These are phyloP conservation scores for Acacia concinna DNA, from an alignment of 331 rosid species.

Conservation along the genomic window DNA sequence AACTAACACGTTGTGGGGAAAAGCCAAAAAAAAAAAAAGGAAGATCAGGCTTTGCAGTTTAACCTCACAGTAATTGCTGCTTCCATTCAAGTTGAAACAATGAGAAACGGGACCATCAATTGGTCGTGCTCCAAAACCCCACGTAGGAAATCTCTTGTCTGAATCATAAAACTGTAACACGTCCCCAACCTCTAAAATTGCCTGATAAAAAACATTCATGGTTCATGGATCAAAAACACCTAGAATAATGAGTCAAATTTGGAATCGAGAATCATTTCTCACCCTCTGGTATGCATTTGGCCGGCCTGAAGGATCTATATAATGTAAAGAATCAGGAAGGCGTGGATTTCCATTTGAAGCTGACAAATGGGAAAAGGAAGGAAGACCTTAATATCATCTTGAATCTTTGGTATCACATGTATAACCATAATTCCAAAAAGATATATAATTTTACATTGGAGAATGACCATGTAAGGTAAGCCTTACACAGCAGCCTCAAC, in stretches of 20 bases:
- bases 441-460: background rate
- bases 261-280: constrained; percentile 48
- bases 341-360: constrained; percentile 99
- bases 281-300: constrained; percentile 95
- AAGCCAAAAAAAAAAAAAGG: constrained; percentile 28
- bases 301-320: constrained; percentile 92
- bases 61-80: constrained; percentile 90
- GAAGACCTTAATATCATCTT: constrained; percentile 37
- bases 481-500: background rate
- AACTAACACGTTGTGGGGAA: constrained; percentile 29
- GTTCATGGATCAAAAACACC: constrained; percentile 31
- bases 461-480: background rate
- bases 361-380: constrained; percentile 53
- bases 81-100: constrained; percentile 97
- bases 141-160: constrained; percentile 90
- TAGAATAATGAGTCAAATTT: constrained; percentile 34
- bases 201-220: constrained; percentile 54
- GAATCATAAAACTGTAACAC: constrained; percentile 92
- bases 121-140: constrained; percentile 99
- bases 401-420: constrained; percentile 20
- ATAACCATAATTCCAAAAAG: constrained; percentile 5
- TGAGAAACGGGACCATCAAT: constrained; percentile 99
- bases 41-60: constrained; percentile 35
- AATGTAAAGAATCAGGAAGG: constrained; percentile 99
- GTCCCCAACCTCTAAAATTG: constrained; percentile 89